Base-by-base conservation (phyloP, 768 basidiomycete species). In the Termitomyces sp. region DNA sequence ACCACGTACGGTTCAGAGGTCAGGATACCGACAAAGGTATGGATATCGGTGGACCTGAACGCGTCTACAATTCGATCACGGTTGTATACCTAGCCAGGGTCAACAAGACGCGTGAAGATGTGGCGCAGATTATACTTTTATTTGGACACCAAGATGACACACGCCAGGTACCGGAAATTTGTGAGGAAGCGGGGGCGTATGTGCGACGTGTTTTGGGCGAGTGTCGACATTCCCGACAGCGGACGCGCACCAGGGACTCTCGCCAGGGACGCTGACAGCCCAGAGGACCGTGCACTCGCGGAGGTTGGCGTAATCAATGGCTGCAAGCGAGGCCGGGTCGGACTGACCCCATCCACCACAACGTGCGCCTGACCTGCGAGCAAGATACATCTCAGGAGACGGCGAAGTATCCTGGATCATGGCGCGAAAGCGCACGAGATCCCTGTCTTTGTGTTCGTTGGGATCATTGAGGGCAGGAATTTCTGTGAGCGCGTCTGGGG, bases 381-480 rank as follows among this genome's bases (percentile, higher is more conserved):
- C 79, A 43, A 90, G 73, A 69, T 93, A 93, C 60, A 94, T 75
- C 66, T 92, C 88, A 0, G 82, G 80, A 5, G 87, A 83, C 18
- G 80, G 66, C 2, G 90, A 89, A 2, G 89, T 91, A 66, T 92
- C 91, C 68, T 94, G 92, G 32, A 92, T 76, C 87, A 92, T 90
- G 26, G 80, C 86, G 33, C 82, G 79, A 68, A 92, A 92, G 20
- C 80, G 76, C 3, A 93, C 87, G 4, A 92, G 77, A 0, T 82
- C 71, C n/a, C 84, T 74, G 58, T 78, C 72, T 10, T 67, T 66
- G 63, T 83, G 78, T 3, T 71, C 71, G 28, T 79, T 74, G 38
- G 84, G 83, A 11, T 78, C 65, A 66, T 78, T 72, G 35, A 91
- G 76, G 7, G 71, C 61, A 0, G 88, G 84, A 49, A 92, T 86